Conservation (phyloP, 148 eudicot species). For the Silene latifolia region DNA sequence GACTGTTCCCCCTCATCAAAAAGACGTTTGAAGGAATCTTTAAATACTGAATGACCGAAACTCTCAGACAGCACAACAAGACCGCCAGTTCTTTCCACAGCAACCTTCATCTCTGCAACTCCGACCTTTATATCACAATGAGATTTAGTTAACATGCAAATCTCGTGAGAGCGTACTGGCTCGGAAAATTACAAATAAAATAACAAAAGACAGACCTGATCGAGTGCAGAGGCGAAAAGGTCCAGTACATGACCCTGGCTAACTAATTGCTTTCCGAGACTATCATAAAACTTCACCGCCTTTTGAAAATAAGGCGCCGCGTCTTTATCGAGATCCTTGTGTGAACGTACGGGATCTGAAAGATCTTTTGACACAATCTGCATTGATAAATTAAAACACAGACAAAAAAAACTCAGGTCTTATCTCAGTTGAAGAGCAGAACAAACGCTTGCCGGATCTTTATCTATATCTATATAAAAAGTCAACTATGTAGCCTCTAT, state of each 20-base stretch:
- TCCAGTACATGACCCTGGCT: constrained; percentile 92
- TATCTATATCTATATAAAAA: too few species aligned
- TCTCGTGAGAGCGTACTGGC: background rate
- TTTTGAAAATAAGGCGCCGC: constrained; percentile 93
- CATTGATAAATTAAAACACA: background rate
- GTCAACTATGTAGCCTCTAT: background rate
- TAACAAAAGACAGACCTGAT: constrained; percentile 55
- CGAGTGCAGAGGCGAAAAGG: constrained; percentile 97
- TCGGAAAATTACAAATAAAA: background rate
- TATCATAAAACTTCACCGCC: constrained; percentile 82
- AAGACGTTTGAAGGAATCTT: constrained; percentile 84
- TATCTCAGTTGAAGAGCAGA: background rate
- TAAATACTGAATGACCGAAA: constrained; percentile 95
- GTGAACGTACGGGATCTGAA: constrained; percentile 94
- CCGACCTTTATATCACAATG: constrained; percentile 62
- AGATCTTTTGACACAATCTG: constrained; percentile 96
- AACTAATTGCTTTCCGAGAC: constrained; percentile 73
- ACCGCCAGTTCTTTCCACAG: constrained; percentile 94
- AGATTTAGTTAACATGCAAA: constrained; percentile 1
- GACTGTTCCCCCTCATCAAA: constrained; percentile 87
- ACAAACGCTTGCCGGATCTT: background rate
- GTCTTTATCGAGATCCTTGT: constrained; percentile 97
- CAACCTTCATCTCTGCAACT: constrained; percentile 97
- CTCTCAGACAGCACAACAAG: constrained; percentile 93
- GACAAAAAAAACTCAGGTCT: background rate